Evolutionary conservation across 2,329 filamentous ascomycete species (phyloP).

Genomic region (Alternaria rosae): DNA sequence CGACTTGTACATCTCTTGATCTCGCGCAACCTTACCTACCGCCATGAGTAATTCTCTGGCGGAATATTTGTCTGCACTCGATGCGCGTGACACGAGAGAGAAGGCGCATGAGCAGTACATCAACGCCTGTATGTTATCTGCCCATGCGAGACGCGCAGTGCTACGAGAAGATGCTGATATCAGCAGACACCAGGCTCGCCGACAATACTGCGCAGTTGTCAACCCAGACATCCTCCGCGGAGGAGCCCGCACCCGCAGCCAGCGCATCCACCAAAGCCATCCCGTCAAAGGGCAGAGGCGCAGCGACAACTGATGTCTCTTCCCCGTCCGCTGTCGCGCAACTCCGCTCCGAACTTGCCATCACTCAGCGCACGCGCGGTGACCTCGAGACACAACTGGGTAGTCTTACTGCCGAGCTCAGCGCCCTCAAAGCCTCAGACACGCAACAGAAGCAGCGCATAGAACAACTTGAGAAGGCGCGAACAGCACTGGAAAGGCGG

Average conservation of each 20-base stretch:
- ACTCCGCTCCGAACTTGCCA: conserved; percentile 69
- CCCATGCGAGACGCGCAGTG: neutral
- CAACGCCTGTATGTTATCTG: conserved; percentile 71
- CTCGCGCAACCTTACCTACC: conserved; percentile 24
- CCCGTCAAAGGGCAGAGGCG: conserved; percentile 31
- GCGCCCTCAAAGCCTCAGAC: conserved; percentile 66
- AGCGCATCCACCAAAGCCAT: conserved; percentile 32
- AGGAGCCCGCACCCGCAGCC: conserved; percentile 24
- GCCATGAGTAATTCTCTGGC: conserved; percentile 77
- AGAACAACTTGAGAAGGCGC: conserved; percentile 67
- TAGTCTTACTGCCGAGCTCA: conserved; percentile 68
- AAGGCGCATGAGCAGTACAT: conserved; percentile 72
- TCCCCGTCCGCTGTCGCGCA: conserved; percentile 36
- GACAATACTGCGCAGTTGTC: conserved; percentile 52
- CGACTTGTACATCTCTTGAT: neutral
- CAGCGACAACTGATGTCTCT: conserved; percentile 20
- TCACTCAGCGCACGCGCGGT: conserved; percentile 77
- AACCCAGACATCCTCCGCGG: conserved; percentile 29
- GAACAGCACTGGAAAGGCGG: conserved; percentile 67
- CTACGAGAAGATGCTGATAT: conserved; percentile 9
- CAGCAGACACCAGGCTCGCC: conserved; percentile 55
- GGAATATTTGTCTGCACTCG: conserved; percentile 79
- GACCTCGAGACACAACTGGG: conserved; percentile 71
- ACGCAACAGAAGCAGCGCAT: conserved; percentile 69
- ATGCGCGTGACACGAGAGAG: conserved; percentile 74